Percentiles rank a stretch among this genome's conserved stretches.
Evolutionary conservation across 1,284 basidiomycete genomes (phyloP).

Genomic region (Ustilago shanxiensis): DNA sequence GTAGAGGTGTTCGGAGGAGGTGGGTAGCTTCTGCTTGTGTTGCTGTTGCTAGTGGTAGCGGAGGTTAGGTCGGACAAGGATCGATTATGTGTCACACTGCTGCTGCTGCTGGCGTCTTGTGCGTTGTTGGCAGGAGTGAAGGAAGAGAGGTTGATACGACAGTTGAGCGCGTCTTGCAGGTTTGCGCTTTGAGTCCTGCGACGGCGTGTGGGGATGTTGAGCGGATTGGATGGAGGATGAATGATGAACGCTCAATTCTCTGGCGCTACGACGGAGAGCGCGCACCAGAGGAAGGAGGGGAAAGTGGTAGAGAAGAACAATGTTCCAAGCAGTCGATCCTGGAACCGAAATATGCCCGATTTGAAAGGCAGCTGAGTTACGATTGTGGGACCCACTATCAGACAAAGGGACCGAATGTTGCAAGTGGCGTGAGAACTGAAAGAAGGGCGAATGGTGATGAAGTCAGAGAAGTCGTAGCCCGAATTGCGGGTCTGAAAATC

Average conservation of each 20-base stretch:
- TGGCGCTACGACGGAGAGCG: conserved; percentile 37
- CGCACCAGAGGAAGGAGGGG: conserved; percentile 30
- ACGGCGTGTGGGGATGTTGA: conserved; percentile 51
- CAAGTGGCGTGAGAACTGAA: not conserved
- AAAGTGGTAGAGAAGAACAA: not conserved
- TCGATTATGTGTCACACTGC: not conserved
- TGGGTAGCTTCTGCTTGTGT: conserved; percentile 31
- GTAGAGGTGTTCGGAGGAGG: conserved; percentile 4
- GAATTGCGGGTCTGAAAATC: not conserved
- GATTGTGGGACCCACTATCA: too few species aligned
- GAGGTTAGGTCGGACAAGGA: not conserved
- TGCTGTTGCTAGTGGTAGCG: conserved; percentile 8
- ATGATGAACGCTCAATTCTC: conserved; percentile 33
- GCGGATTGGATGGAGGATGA: conserved; percentile 49
- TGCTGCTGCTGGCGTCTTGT: not conserved
- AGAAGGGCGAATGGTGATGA: not conserved
- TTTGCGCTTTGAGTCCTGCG: conserved; percentile 54
- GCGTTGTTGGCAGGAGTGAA: conserved; percentile 16
- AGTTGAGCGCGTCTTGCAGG: conserved; percentile 58
- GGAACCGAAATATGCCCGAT: too few species aligned
- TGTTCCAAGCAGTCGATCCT: not conserved
- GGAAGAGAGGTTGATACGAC: conserved; percentile 48
- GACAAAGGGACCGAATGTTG: too few species aligned
- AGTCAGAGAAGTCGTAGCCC: not conserved
- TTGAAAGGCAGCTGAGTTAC: too few species aligned